phyloP scores from a whole-genome alignment of 116 monocot genomes.

The Thalassia testudinum region DNA sequence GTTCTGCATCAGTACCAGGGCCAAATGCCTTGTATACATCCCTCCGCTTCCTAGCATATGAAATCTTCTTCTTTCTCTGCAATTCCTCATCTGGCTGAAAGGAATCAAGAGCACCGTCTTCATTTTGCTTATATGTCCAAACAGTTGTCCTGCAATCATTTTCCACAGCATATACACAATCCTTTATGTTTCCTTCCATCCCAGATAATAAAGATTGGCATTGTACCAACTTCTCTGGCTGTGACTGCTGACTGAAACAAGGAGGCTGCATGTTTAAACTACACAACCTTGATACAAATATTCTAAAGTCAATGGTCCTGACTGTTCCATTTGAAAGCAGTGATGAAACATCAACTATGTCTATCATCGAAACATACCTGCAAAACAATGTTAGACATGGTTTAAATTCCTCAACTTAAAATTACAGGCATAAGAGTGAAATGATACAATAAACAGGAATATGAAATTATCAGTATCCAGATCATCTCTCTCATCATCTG shows the following conservation, averaged over 20 bases:
- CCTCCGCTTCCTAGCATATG: constrained; percentile 47
- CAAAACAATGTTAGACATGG: background rate
- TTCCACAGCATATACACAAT: constrained; percentile 55
- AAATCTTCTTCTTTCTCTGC: constrained; percentile 53
- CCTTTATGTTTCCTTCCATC: constrained; percentile 14
- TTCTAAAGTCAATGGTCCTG: constrained; percentile 62
- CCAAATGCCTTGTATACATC: constrained; percentile 66
- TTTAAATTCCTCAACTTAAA: no score
- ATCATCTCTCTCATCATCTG: no score
- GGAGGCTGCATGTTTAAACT: constrained; percentile 29
- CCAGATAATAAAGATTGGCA: constrained; percentile 56
- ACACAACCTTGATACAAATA: constrained; percentile 63
- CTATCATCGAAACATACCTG: constrained; percentile 82
- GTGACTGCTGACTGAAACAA: constrained; percentile 20
- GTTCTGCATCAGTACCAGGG: constrained; percentile 42
- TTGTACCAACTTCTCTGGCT: constrained; percentile 13
- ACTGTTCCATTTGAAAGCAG: constrained; percentile 16
- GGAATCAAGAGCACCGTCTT: constrained; percentile 42
- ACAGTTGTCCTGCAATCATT: constrained; percentile 92
- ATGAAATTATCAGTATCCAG: no score
- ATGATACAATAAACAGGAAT: no score
- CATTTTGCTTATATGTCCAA: constrained; percentile 73
- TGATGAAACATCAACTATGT: constrained; percentile 62
- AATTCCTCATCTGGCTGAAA: constrained; percentile 68
- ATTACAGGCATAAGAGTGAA: no score